phyloP scores from a whole-genome alignment of 2,329 filamentous ascomycete genomes.

The Aureobasidium pullulans region DNA sequence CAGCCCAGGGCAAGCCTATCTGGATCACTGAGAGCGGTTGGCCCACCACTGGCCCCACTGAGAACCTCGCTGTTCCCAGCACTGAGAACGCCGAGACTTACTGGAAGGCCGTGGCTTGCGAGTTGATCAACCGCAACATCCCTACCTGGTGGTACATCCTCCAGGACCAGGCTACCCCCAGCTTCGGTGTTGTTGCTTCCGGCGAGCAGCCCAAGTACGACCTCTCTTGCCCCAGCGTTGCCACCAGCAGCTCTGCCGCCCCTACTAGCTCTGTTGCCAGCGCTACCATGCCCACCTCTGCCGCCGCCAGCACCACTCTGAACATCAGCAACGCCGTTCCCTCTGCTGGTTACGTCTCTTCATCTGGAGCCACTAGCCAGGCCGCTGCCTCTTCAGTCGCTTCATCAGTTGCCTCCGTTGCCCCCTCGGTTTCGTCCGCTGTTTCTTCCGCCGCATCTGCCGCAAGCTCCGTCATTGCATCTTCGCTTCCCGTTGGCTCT shows the following conservation, averaged over 20 bases:
- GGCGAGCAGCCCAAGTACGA: conserved; percentile 55
- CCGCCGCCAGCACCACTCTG: conserved; percentile 7
- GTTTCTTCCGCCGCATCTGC: conserved; percentile 13
- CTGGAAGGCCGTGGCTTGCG: conserved; percentile 73
- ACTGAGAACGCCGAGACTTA: conserved; percentile 65
- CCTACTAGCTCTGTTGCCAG: conserved; percentile 13
- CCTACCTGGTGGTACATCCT: conserved; percentile 71
- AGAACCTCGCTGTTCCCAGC: conserved; percentile 57
- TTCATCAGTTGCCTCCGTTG: conserved; percentile 13
- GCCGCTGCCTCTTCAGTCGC: conserved; percentile 3
- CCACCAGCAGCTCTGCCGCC: conserved; percentile 13
- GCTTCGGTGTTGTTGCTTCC: conserved; percentile 59
- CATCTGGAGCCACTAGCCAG: neutral
- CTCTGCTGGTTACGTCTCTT: neutral
- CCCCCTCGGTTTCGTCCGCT: conserved; percentile 17
- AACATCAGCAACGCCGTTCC: conserved; percentile 9
- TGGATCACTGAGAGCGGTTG: conserved; percentile 89
- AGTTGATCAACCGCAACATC: conserved; percentile 52
- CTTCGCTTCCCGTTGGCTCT: conserved; percentile 13
- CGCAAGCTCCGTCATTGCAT: neutral
- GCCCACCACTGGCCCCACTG: conserved; percentile 62
- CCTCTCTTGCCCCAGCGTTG: conserved; percentile 45
- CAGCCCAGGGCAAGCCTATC: conserved; percentile 59
- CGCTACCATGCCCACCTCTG: conserved; percentile 12
- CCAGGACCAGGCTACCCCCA: conserved; percentile 55